phyloP scores from a whole-genome alignment of 116 monocot genomes.

The Papilionanthe hybrid region DNA sequence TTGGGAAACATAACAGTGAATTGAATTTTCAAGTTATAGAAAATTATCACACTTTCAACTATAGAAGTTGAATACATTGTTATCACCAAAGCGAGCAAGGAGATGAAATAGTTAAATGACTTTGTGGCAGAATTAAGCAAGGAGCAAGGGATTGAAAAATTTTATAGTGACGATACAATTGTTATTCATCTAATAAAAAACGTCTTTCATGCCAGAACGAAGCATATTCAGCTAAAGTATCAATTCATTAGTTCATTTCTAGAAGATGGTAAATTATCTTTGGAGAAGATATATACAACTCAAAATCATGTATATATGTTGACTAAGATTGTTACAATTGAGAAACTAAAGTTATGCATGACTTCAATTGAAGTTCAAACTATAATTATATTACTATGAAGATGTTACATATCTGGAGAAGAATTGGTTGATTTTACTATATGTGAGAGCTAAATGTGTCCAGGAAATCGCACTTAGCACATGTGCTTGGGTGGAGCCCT shows the following conservation, averaged over 20 bases:
- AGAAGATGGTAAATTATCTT: background rate
- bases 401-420: too few species aligned
- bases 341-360: too few species aligned
- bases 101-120: background rate
- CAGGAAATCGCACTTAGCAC: too few species aligned
- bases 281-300: background rate
- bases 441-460: too few species aligned
- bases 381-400: too few species aligned
- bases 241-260: background rate
- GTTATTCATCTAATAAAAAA: background rate
- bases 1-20: background rate
- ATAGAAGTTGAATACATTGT: background rate
- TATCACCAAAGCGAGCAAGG: background rate
- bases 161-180: background rate
- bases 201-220: background rate
- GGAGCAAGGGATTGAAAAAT: background rate
- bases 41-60: background rate
- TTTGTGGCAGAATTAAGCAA: background rate
- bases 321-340: too few species aligned
- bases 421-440: too few species aligned
- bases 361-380: too few species aligned
- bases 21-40: background rate
- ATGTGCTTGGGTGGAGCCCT: too few species aligned
- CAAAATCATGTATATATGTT: too few species aligned
- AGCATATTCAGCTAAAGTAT: background rate